Conservation (phyloP, 352 stramenopile genomes). For the Phytophthora palmivora region DNA sequence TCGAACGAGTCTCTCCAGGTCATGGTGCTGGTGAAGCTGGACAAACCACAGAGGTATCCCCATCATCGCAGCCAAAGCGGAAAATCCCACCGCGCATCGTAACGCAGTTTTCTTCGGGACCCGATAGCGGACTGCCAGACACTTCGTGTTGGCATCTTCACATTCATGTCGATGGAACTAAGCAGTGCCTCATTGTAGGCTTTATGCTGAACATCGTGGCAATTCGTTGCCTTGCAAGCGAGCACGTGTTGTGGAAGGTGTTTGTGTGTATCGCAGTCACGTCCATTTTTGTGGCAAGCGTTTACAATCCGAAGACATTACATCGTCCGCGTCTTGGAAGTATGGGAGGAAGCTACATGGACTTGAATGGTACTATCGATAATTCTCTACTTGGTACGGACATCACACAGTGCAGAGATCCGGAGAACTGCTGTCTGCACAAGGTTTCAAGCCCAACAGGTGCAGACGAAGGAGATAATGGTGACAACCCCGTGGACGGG, state of each 20-base stretch:
- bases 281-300: constrained; percentile 48
- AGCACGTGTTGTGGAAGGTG: constrained; percentile 74
- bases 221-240: constrained; percentile 64
- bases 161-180: constrained; percentile 64
- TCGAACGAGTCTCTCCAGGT: constrained; percentile 5
- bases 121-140: constrained; percentile 23
- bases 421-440: constrained; percentile 64
- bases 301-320: constrained; percentile 55
- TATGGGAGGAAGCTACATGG: constrained; percentile 9
- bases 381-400: constrained; percentile 39
- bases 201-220: constrained; percentile 84
- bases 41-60: constrained; percentile 6
- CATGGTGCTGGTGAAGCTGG: neutral
- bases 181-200: constrained; percentile 77
- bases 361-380: constrained; percentile 20
- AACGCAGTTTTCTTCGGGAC: constrained; percentile 37
- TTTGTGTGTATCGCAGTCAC: constrained; percentile 65
- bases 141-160: constrained; percentile 61
- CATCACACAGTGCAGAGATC: constrained; percentile 44
- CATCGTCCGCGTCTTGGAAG: constrained; percentile 20
- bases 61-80: constrained; percentile 18
- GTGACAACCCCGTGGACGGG: constrained; percentile 6
- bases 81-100: constrained; percentile 48
- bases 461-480: constrained; percentile 4
- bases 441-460: constrained; percentile 24